Evolutionary conservation across 1,139 yeast genomes (phyloP), one percentile per base, ranked within the genome.

Genomic region (Blastobotrys arbuscula): DNA sequence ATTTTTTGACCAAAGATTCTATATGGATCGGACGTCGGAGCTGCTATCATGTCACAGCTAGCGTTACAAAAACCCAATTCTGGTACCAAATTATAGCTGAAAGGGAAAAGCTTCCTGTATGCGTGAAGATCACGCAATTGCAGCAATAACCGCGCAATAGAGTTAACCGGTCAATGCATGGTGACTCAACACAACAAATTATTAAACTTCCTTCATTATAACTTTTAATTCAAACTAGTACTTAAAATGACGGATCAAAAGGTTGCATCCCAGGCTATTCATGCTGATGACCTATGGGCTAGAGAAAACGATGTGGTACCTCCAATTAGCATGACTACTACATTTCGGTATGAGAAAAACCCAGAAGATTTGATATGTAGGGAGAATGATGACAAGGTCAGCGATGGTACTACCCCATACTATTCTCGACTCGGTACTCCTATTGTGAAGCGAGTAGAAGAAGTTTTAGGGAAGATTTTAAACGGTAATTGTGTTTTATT

Each of bases 241-340:
- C 21, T 7, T 36, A 36, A 39, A 20, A 34, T 20, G 12, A 26
- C n/a, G n/a, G n/a, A n/a, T n/a, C n/a, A n/a, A n/a, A 16, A 36
- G 9, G 12, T n/a, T 20, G 6, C 39, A 4, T 19, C 39, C 6
- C 26, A 20, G 2, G 23, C 26, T 5, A 36, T 36, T 5, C 39
- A 36, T n/a, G 39, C 39, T 9, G 39, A 36, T 19, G 24, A 8
- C 3, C 8, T 12, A 3, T 19, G 10, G 26, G 21, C 39, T 24
- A 45, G 42, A 24, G 52, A 59, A 20, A 24, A 70, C 2, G 92
- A 84, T 58, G 85, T 84, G 12, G 79, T 83, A 0, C 82, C 95
- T 4, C 95, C 97, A 20, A 81, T 90, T 50, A 86, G 84, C 55
- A 81, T 87, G 5, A 68, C 95, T 2, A 84, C 97, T 5, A 90